Evolutionary conservation across 2,329 filamentous ascomycete species (phyloP), one percentile per base, ranked within the genome.

Genomic region (Colletotrichum shisoi): DNA sequence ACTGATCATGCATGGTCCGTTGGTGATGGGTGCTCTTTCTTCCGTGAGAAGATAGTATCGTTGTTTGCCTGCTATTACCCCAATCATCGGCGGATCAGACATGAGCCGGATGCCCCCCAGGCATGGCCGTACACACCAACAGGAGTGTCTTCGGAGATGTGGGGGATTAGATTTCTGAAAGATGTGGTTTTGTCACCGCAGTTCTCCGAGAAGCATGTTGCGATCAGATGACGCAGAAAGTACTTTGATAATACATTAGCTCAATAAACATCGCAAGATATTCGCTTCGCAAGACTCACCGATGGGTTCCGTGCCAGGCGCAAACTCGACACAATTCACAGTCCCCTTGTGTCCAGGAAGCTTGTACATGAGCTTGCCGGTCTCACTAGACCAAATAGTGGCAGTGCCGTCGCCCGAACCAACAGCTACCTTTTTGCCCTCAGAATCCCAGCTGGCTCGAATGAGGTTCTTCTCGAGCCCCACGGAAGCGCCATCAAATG

Each of bases 281-380:
- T 17, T 21, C 51, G 12, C 27, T n/a, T n/a, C 9, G 13, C 5
- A 46, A 40, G 24, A 88, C 92, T 89, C 85, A 97, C 94, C 86
- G 69, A 97, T 91, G 21, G 93, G 93, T 73, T 97, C 93, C 68
- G 90, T 87, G 45, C 87, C 86, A 4, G 94, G 93, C 56, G 92
- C 90, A 76, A 99, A 96, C 72, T 96, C 91, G 62, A 94, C 94
- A 76, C 94, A 93, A 76, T 98, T 99, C 58, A 98, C 95, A 0
- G 92, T 92, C 40, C 94, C 95, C 79, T 93, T 95, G 77, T 99
- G 95, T 0, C 95, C 95, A 1, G 95, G 95, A 59, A 99, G 84
- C 80, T 98, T 98, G 80, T 97, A 96, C 70, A 96, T 78, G 72
- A 99, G 83, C 81, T 96, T 98, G 66, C 92, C 94, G n/a, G 87